Base-by-base conservation (phyloP, 495 filamentous ascomycete genomes). In the Podospora tetraspora region DNA sequence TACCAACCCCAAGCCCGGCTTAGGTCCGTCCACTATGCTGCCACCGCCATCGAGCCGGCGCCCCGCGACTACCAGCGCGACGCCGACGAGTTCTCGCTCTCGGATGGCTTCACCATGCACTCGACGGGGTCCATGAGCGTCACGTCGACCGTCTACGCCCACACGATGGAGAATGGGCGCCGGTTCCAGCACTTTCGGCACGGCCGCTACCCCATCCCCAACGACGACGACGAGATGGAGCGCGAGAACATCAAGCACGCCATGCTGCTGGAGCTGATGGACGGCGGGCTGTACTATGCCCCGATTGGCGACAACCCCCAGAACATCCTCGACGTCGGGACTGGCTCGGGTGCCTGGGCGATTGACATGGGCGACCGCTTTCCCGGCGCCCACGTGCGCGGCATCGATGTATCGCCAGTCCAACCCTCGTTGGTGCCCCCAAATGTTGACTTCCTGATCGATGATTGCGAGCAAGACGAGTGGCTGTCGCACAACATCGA, bases 161-260 rank as follows among this genome's bases (percentile, higher is more conserved):
- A 82, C 67, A 71, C 75, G 10, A 79, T 76, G 63, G 84, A 87
- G 73, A 85, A 89, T 67, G 87, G 87, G 13, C 81, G 87, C 16
- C 79, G 86, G 24, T 89, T 88, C 71, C 85, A 88, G 62, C 76
- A 79, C 59, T 87, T 83, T 69, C 81, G 66, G 77, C 80, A 85
- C 68, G 84, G 85, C 7, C 78, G 76, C 60, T 88, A 89, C 68
- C 72, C 80, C 0, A 75, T 88, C 52, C 87, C 87, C 6, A 87
- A 87, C 70, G 86, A 88, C 69, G 84, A 87, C 34, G 71, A 75
- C 22, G 81, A 84, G 74, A 82, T 83, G 63, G 73, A 79, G 59
- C 77, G 81, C 29, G 79, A 84, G 61, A 81, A 84, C 62, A 77
- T 84, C 69, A 80, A 83, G 73, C 83, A 76, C 65, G 77, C 75